These are phyloP conservation scores for Penicillium oxalicum DNA, from an alignment of 2,329 filamentous ascomycete species.

Conservation along the genomic window DNA sequence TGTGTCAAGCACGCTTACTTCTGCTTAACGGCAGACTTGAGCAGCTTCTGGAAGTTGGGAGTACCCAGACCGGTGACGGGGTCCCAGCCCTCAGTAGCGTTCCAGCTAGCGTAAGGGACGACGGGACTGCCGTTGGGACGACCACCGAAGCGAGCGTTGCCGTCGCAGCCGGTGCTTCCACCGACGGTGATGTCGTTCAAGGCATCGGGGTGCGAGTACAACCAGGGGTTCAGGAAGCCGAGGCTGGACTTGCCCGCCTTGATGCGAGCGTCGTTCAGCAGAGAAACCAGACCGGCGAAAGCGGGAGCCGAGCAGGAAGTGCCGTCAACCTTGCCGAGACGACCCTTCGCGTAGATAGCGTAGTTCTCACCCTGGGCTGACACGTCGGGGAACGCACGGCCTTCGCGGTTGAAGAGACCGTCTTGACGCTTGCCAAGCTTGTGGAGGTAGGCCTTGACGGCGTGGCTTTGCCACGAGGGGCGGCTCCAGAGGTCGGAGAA, in stretches of 20 bases:
- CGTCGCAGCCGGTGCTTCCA: conserved; percentile 44
- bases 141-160: conserved; percentile 38
- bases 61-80: conserved; percentile 44
- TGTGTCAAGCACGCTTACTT: background rate
- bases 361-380: conserved; percentile 33
- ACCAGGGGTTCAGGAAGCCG: conserved; percentile 57
- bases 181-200: conserved; percentile 47
- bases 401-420: conserved; percentile 29
- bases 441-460: conserved; percentile 32
- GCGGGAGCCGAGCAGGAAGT: conserved; percentile 52
- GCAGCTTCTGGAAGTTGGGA: conserved; percentile 26
- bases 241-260: conserved; percentile 45
- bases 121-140: conserved; percentile 32
- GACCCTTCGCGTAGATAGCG: conserved; percentile 29
- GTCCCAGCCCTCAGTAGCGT: conserved; percentile 48
- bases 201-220: conserved; percentile 43
- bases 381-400: conserved; percentile 40
- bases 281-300: conserved; percentile 53
- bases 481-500: conserved; percentile 36
- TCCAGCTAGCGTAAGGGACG: conserved; percentile 46
- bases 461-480: conserved; percentile 30
- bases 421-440: conserved; percentile 22
- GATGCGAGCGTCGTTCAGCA: conserved; percentile 58
- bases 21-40: conserved; percentile 9
- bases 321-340: conserved; percentile 28